phyloP scores from a whole-genome alignment of 805 yeast genomes.

The Dipodascus geniculatus region DNA sequence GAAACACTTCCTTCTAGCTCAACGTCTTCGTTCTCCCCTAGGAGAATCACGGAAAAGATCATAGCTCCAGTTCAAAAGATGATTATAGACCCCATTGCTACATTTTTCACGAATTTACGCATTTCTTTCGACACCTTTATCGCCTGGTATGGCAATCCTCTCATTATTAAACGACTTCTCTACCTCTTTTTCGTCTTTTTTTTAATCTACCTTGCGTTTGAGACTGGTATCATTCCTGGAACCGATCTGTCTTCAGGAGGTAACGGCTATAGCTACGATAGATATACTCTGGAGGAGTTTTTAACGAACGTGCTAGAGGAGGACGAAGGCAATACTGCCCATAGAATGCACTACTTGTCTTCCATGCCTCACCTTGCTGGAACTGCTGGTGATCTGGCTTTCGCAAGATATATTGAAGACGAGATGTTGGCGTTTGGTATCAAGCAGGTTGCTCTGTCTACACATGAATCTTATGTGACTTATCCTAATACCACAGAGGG shows the following conservation, averaged over 20 bases:
- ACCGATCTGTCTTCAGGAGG: constrained; percentile 35
- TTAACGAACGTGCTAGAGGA: constrained; percentile 42
- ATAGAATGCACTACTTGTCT: constrained; percentile 57
- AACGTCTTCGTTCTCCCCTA: constrained; percentile 16
- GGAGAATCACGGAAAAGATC: constrained; percentile 14
- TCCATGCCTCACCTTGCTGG: constrained; percentile 84
- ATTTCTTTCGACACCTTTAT: constrained; percentile 45
- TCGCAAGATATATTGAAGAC: constrained; percentile 53
- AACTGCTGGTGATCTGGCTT: constrained; percentile 68
- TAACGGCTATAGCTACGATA: constrained; percentile 35
- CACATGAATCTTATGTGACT: constrained; percentile 46
- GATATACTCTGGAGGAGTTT: constrained; percentile 32
- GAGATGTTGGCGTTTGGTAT: constrained; percentile 50
- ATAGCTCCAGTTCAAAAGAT: constrained; percentile 29
- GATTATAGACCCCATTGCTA: constrained; percentile 38
- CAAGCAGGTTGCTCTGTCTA: constrained; percentile 36
- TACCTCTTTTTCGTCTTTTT: constrained; percentile 57
- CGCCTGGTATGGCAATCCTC: constrained; percentile 69
- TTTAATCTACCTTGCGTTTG: constrained; percentile 44
- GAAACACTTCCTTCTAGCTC: background rate
- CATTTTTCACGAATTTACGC: constrained; percentile 23
- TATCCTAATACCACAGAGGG: constrained; percentile 39
- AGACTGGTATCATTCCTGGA: constrained; percentile 42
- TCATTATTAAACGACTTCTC: constrained; percentile 64
- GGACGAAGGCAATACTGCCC: constrained; percentile 38